Conservation (phyloP, 495 filamentous ascomycete species). For the Aspergillus hancockii region DNA sequence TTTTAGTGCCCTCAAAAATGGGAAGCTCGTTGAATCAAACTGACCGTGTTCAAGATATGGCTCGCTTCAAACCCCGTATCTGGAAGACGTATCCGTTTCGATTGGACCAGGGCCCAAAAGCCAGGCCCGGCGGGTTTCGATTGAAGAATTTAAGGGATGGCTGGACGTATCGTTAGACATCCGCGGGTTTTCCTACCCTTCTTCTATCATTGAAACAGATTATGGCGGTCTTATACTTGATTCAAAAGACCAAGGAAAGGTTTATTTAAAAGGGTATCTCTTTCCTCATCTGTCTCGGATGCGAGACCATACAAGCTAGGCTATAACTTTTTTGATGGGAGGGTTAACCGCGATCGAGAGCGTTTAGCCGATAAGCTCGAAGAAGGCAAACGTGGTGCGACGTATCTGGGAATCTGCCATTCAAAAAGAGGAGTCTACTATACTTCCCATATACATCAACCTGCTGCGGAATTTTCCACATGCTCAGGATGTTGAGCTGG, state of each 20-base stretch:
- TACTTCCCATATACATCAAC: constrained; percentile 22
- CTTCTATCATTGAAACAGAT: constrained; percentile 20
- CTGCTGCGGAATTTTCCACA: constrained; percentile 19
- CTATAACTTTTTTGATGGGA: constrained; percentile 22
- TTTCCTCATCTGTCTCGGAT: constrained; percentile 8
- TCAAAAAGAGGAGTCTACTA: constrained; percentile 2
- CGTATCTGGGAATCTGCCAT: constrained; percentile 26
- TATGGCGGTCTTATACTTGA: constrained; percentile 23
- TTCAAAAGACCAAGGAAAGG: constrained; percentile 12
- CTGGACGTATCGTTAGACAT: constrained; percentile 23
- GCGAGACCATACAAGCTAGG: constrained; percentile 18
- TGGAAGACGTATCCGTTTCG: constrained; percentile 26
- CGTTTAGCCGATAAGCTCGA: constrained; percentile 8
- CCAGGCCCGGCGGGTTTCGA: constrained; percentile 11
- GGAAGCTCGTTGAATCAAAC: neutral
- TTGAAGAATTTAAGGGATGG: constrained; percentile 21
- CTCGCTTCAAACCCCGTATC: constrained; percentile 10
- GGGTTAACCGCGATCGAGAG: constrained; percentile 26
- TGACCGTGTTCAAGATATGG: constrained; percentile 9
- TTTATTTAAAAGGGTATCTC: constrained; percentile 25
- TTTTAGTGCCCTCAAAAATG: neutral
- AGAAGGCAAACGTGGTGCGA: constrained; percentile 19
- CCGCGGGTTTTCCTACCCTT: constrained; percentile 11
- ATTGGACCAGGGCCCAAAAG: constrained; percentile 14
- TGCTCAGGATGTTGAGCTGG: constrained; percentile 15